Base-by-base conservation (phyloP, 1,284 basidiomycete genomes). In the Trichosporon sp. region DNA sequence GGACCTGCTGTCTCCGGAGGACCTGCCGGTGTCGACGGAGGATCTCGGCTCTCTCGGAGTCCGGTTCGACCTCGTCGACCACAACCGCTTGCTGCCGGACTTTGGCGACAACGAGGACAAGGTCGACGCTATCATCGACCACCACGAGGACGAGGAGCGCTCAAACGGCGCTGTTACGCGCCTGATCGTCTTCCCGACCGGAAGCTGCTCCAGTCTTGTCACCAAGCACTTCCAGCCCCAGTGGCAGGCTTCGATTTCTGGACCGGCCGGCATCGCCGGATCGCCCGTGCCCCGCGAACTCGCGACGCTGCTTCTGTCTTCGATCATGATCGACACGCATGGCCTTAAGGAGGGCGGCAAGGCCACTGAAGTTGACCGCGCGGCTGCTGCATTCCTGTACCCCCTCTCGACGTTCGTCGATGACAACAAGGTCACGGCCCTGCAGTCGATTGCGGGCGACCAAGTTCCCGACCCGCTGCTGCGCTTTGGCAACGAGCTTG, bases 111-210 rank as follows among this genome's bases (percentile, higher is more conserved):
- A 56, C 2, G 79, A 83, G 35, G 83, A 65, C 65, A 73, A 68
- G 14, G 93, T 98, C 4, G 86, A 89, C 0, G 90, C 91, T 1
- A 86, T 98, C 67, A 85, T 99, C n/a, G 96, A 99, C 81, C 96
- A 99, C 80, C 96, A 99, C 81, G 90, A 88, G 56, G 95, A 98
- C 83, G 93, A 94, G 77, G 87, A 88, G 0, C 84, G 87, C 2
- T 89, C 96, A 80, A 79, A 79, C 4, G 70, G 77, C 43, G 92
- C 93, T 0, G 80, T 86, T 10, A 90, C 91, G 2, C 88, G 94
- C 19, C 83, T 89, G 67, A 87, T 97, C 70, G 81, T 84, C 56
- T 77, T 81, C 3, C 83, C 83, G 3, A 89, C 89, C 0, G 95
- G 95, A 2, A 93, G 91, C 74, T 92, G 91, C 77, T 84, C 92